Evolutionary conservation across 768 basidiomycete species (phyloP).

Genomic region (Lentinula edodes): DNA sequence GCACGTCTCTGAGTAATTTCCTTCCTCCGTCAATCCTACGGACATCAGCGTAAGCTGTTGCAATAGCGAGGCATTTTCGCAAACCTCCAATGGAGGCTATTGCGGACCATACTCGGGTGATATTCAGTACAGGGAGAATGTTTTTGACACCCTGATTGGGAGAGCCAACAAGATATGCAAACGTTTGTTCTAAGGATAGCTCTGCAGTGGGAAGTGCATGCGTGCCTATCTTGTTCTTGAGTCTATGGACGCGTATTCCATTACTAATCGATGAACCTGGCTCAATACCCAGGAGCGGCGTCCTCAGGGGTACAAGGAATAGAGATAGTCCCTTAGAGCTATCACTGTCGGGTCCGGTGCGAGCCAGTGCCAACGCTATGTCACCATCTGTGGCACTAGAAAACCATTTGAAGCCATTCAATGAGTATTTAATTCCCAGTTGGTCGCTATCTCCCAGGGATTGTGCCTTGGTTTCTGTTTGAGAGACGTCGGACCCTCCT

Average conservation of each 20-base stretch:
- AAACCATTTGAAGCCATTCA: conserved; percentile 81
- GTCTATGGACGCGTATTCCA: conserved; percentile 61
- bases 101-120: conserved; percentile 64
- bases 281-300: conserved; percentile 43
- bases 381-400: conserved; percentile 78
- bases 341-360: conserved; percentile 49
- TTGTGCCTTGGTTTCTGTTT: conserved; percentile 61
- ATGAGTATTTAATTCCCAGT: conserved; percentile 47
- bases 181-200: conserved; percentile 51
- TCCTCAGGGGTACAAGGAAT: conserved; percentile 64
- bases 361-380: conserved; percentile 66
- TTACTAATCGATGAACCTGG: conserved; percentile 49
- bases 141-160: conserved; percentile 57
- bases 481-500: conserved; percentile 72
- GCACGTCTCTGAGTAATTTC: conserved; percentile 45
- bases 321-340: conserved; percentile 69
- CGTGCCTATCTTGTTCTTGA: conserved; percentile 79
- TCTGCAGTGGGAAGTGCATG: conserved; percentile 73
- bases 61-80: conserved; percentile 59
- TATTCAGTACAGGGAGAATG: conserved; percentile 70
- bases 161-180: conserved; percentile 59
- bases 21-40: conserved; percentile 49
- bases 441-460: conserved; percentile 24
- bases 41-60: conserved; percentile 56
- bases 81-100: conserved; percentile 50